These are phyloP conservation scores for Annulohypoxylon maeteangense DNA, from an alignment of 495 filamentous ascomycete species.

Conservation along the genomic window DNA sequence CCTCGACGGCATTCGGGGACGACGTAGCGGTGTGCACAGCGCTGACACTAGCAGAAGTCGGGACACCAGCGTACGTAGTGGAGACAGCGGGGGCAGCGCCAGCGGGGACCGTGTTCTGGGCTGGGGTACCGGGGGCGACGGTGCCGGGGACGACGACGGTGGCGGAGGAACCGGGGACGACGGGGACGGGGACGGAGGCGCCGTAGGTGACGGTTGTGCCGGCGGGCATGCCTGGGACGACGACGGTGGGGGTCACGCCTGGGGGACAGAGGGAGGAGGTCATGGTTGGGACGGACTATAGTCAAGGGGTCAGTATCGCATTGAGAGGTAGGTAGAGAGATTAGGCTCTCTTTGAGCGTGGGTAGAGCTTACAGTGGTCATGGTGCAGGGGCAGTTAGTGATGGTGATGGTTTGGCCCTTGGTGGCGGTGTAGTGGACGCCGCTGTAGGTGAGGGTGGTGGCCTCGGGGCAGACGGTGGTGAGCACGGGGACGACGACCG, in stretches of 20 bases:
- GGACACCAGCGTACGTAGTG: neutral
- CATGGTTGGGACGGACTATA: constrained; percentile 20
- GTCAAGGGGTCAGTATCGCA: too few species aligned
- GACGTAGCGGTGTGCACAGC: constrained; percentile 4
- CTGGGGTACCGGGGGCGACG: neutral
- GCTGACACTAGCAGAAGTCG: neutral
- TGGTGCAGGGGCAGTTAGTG: constrained; percentile 48
- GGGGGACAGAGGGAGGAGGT: constrained; percentile 33
- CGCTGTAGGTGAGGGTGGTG: constrained; percentile 44
- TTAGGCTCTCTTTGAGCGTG: too few species aligned
- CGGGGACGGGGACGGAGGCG: neutral
- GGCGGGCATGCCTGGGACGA: constrained; percentile 20
- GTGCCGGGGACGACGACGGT: constrained; percentile 15
- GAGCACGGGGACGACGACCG: constrained; percentile 38
- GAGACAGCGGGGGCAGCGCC: constrained; percentile 14
- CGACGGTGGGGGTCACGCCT: constrained; percentile 32
- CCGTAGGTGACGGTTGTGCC: neutral
- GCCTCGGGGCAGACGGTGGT: constrained; percentile 46
- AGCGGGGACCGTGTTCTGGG: constrained; percentile 1
- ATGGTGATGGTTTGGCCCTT: constrained; percentile 40
- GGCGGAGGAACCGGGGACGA: constrained; percentile 3
- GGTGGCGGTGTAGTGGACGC: constrained; percentile 43
- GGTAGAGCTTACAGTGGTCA: constrained; percentile 39
- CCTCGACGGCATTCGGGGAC: neutral
- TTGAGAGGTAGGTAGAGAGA: too few species aligned